phyloP scores from a whole-genome alignment of 768 basidiomycete species.

The Leccinum boreale region DNA sequence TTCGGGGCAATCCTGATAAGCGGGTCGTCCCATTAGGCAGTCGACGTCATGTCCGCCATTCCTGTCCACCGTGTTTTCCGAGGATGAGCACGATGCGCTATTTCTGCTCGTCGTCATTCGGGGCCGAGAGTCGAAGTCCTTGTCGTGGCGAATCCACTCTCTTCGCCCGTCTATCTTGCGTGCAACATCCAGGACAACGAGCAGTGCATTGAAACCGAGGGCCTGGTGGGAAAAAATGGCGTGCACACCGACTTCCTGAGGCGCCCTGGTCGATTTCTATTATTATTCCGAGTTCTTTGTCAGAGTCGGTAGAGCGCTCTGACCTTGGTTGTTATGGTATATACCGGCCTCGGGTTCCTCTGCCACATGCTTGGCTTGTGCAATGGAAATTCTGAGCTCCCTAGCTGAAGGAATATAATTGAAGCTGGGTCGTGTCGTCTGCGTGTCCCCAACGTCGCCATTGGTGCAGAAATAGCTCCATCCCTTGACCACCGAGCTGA shows the following conservation, averaged over 20 bases:
- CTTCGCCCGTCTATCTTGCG: background rate
- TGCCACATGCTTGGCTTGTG: background rate
- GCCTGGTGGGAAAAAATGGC: background rate
- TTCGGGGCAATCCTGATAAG: background rate
- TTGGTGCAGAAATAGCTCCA: background rate
- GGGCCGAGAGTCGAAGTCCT: background rate
- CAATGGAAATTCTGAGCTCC: background rate
- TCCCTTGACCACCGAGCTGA: background rate
- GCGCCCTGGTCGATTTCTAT: background rate
- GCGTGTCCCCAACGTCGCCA: background rate
- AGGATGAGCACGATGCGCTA: background rate
- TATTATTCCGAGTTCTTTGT: background rate
- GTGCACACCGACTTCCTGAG: background rate
- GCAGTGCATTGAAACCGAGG: background rate
- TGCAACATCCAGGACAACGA: background rate
- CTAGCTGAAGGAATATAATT: background rate
- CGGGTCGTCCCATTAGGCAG: slow-evolving; percentile 4
- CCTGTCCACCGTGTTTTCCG: background rate
- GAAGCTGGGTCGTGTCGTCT: background rate
- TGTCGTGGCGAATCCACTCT: background rate
- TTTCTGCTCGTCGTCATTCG: background rate
- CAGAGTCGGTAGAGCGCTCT: background rate
- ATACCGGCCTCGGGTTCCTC: background rate
- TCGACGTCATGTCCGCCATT: slow-evolving; percentile 1
- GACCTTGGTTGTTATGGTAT: background rate